Conservation (phyloP, 495 filamentous ascomycete genomes). For the Massariosphaeria phaeospora region DNA sequence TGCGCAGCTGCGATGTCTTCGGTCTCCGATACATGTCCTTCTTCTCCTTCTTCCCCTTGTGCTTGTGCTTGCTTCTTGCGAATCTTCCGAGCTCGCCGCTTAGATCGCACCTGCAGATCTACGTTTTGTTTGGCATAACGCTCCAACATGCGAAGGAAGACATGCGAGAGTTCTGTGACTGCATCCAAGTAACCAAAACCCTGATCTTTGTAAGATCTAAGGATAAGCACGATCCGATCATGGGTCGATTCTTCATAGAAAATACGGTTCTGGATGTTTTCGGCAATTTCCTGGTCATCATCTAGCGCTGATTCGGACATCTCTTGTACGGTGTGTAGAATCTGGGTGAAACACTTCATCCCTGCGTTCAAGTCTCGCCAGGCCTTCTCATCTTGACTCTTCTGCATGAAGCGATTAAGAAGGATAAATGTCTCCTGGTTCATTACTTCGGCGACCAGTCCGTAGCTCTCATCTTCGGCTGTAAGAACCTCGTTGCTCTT, state of each 20-base stretch:
- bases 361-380: slow-evolving; percentile 83
- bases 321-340: slow-evolving; percentile 86
- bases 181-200: slow-evolving; percentile 91
- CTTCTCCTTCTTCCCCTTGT: slow-evolving; percentile 26
- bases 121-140: slow-evolving; percentile 90
- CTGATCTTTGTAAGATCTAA: slow-evolving; percentile 83
- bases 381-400: slow-evolving; percentile 68
- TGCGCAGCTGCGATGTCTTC: slow-evolving; percentile 70
- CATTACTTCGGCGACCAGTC: slow-evolving; percentile 78
- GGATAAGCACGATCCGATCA: slow-evolving; percentile 72
- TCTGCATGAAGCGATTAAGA: slow-evolving; percentile 76
- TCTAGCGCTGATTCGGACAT: slow-evolving; percentile 82
- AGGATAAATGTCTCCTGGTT: slow-evolving; percentile 90
- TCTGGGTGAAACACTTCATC: slow-evolving; percentile 86
- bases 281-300: slow-evolving; percentile 95
- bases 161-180: slow-evolving; percentile 83
- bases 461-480: slow-evolving; percentile 71
- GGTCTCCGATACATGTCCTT: slow-evolving; percentile 50
- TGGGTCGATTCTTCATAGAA: slow-evolving; percentile 97
- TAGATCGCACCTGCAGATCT: slow-evolving; percentile 85
- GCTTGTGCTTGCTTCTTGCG: slow-evolving; percentile 52
- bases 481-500: slow-evolving; percentile 25
- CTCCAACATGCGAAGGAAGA: slow-evolving; percentile 88
- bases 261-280: slow-evolving; percentile 92
- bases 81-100: slow-evolving; percentile 61